Evolutionary conservation across 352 stramenopile species (phyloP), one percentile per base, ranked within the genome.

Genomic region (Phytophthora megakarya): DNA sequence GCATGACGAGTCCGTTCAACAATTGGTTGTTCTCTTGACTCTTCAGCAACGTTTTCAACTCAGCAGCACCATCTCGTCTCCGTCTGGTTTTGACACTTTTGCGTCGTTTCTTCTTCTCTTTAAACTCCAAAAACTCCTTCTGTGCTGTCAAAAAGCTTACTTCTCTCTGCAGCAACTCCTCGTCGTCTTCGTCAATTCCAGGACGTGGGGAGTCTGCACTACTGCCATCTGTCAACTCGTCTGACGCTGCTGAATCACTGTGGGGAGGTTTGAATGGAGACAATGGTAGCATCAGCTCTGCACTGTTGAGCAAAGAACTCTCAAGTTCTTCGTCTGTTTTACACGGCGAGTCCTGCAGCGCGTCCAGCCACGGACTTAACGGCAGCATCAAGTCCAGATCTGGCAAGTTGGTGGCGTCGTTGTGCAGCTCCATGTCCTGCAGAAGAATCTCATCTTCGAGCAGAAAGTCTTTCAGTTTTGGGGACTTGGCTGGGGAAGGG

Each of bases 151-250:
- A 42, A 52, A 83, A 88, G 43, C 80, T 88, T 28, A 72, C 56
- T 38, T 90, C 81, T 54, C 84, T 90, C 58, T 70, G 46, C 47
- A 87, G 43, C 39, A 89, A 42, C 47, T 89, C 76, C n/a, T 88
- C 75, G 35, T 81, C 61, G 59, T 54, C 60, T 1, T 63, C 59
- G 39, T 54, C 38, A 19, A n/a, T n/a, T n/a, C n/a, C n/a, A n/a
- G n/a, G n/a, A n/a, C n/a, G n/a, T n/a, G n/a, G n/a, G n/a, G 40
- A 28, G 19, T 9, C 40, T 35, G 5, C n/a, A n/a, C n/a, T 37
- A 54, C 25, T n/a, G 35, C 7, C 16, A 40, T 55, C 38, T 16
- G 63, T 65, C 9, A 56, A 53, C 16, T 16, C 40, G 5, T 48
- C 42, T 12, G 66, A 67, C 23, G 56, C 37, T 67, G 57, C 47